Base-by-base conservation (phyloP, 352 stramenopile species). In the Pythium phragmiticola region DNA sequence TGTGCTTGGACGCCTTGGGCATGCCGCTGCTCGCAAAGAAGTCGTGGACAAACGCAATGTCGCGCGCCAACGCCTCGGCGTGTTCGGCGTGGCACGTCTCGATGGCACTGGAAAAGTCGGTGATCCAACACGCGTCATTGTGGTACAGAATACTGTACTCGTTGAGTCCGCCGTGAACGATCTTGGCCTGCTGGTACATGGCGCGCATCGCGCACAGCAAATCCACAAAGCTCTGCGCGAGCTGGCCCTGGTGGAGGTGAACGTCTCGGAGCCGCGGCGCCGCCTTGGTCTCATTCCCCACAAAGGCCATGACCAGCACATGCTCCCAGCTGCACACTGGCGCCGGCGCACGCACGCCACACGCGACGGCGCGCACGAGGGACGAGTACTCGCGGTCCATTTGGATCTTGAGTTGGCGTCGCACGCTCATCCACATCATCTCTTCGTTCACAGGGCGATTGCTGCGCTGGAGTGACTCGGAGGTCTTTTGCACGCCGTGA, bases 91-190 rank as follows among this genome's bases (percentile, higher is more conserved):
- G 88, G 16, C 72, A 58, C 37, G 60, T 47, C 50, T 95, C 82
- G 14, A 95, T 81, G 12, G 88, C 80, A 46, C 92, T 80, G 0
- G 80, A 82, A 60, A 98, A 92, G 66, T 96, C 90, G 61, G 94
- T 94, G 42, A 98, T 82, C 83, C 63, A 96, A 62, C 68, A 79
- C 53, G 60, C 80, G 28, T 66, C 75, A 46, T 75, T 79, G 67
- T 72, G 73, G 26, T 88, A 82, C 21, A 96, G 70, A 39, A 97
- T 84, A 58, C 86, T 97, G 59, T 80, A 86, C 55, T 82, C 70
- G 30, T 50, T 77, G 36, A 90, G 57, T 0, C 52, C 62, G 28
- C 75, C 73, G 58, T 88, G 79, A 21, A 90, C 77, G 45, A 90
- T 66, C n/a, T 83, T 73, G 47, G 75, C 79, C 19, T 65, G 59